Conservation (phyloP, 768 basidiomycete genomes). For the Mrakia blollopis region DNA sequence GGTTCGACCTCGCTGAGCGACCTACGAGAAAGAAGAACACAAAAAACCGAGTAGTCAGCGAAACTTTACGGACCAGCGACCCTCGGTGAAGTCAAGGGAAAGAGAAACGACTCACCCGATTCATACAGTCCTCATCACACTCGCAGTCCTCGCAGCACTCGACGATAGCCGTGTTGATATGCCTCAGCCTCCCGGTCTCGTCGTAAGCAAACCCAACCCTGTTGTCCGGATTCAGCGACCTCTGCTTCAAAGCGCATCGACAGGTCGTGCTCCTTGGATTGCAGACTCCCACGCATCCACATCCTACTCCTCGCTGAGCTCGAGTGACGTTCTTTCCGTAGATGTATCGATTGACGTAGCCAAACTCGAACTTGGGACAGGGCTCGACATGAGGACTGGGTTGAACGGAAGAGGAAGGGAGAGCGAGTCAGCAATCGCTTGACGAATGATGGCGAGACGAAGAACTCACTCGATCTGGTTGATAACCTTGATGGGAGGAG, state of each 20-base stretch:
- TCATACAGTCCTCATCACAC: background rate
- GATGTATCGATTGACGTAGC: background rate
- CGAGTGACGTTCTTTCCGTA: conserved; percentile 3
- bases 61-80: too few species aligned
- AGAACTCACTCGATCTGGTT: too few species aligned
- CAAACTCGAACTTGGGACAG: conserved; percentile 1
- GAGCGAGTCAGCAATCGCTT: too few species aligned
- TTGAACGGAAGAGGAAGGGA: background rate
- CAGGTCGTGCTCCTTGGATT: background rate
- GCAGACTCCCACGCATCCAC: background rate
- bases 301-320: background rate
- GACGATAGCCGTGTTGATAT: background rate
- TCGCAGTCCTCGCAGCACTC: background rate
- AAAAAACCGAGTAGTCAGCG: too few species aligned
- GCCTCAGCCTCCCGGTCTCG: background rate
- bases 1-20: background rate
- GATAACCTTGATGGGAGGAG: too few species aligned
- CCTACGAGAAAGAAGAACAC: background rate
- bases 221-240: background rate
- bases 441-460: too few species aligned
- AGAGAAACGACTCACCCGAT: background rate
- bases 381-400: background rate
- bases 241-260: background rate
- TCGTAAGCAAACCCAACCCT: background rate
- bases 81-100: too few species aligned